Evolutionary conservation across 2,329 filamentous ascomycete species (phyloP).

Genomic region (Tolypocladium nubicola): DNA sequence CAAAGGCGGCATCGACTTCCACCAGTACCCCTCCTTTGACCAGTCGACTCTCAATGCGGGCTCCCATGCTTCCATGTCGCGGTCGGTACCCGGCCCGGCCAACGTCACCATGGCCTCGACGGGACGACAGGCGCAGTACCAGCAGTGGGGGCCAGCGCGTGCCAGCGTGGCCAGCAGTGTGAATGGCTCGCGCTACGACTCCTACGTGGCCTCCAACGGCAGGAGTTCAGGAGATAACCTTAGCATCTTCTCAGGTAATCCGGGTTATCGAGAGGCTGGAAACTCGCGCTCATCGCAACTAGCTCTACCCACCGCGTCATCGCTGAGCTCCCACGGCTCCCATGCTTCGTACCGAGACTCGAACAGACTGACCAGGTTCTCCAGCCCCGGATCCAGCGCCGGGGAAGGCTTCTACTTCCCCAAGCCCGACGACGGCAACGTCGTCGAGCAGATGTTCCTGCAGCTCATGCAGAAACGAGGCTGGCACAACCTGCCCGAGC

Average conservation of each 20-base stretch:
- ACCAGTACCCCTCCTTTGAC: constrained; percentile 76
- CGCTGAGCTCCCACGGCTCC: constrained; percentile 43
- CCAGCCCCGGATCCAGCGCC: constrained; percentile 20
- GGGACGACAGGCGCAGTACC: constrained; percentile 62
- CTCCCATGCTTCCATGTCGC: constrained; percentile 30
- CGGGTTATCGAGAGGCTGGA: constrained; percentile 28
- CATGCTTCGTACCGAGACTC: constrained; percentile 41
- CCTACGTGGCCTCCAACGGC: constrained; percentile 47
- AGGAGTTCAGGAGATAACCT: constrained; percentile 44
- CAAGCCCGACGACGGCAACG: constrained; percentile 66
- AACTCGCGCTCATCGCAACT: constrained; percentile 21
- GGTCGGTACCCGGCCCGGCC: constrained; percentile 7
- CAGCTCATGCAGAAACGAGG: constrained; percentile 95
- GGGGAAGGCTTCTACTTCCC: constrained; percentile 51
- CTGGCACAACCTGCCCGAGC: constrained; percentile 93
- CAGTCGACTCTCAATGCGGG: constrained; percentile 27
- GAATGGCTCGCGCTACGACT: constrained; percentile 50
- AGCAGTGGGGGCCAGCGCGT: constrained; percentile 58
- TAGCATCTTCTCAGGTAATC: constrained; percentile 47
- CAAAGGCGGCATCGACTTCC: constrained; percentile 66
- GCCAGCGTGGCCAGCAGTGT: constrained; percentile 43
- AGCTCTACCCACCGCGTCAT: constrained; percentile 44
- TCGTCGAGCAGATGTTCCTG: constrained; percentile 86
- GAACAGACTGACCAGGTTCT: constrained; percentile 46
- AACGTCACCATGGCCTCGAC: constrained; percentile 64